Evolutionary conservation across 2,329 filamentous ascomycete species (phyloP), one percentile per base, ranked within the genome.

Genomic region (Delphinella strobiligena): DNA sequence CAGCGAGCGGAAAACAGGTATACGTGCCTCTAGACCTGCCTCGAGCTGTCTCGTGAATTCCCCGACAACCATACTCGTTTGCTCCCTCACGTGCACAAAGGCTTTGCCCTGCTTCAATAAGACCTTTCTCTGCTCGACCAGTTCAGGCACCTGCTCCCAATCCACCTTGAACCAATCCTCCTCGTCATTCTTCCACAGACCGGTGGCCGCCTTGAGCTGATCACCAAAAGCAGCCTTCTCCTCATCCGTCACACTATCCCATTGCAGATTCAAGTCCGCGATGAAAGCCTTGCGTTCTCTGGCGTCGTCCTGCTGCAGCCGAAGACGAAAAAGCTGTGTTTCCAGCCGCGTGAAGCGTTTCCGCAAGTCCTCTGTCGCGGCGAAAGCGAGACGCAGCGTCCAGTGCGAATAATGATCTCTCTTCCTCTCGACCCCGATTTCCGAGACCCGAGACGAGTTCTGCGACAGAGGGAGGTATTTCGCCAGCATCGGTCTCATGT

Each of bases 381-480:
- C 79, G 55, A 98, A 98, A 1, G 91, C 91, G 32, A 98, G 75
- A 1, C 91, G 79, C 4, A 98, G 74, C 45, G 96, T 98, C 59
- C 95, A 98, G 61, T 98, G 91, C 41, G 84, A 91, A 63, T 96
- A 98, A 62, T 98, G 91, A 52, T 98, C 91, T 58, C 91, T 93
- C 60, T 89, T 83, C 19, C 89, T 74, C 63, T 98, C 85, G 24
- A 75, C 63, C 17, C 74, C 71, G 11, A 89, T 63, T 19, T 68
- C 66, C 9, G 62, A 61, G 11, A 67, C 65, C 16, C 67, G 63
- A 1, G 83, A 83, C 40, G 75, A 80, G 54, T 87, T 89, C 32
- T 81, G 73, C 45, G 80, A 77, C 14, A 95, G 76, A 0, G 83
- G 82, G 4, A 95, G 71, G 60, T 86, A 83, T 63, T 95, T 95